Percentiles rank a stretch among this genome's conserved stretches.
Evolutionary conservation across 176 grass and related monocot species (phyloP).

Genomic region (Juncus effusus): DNA sequence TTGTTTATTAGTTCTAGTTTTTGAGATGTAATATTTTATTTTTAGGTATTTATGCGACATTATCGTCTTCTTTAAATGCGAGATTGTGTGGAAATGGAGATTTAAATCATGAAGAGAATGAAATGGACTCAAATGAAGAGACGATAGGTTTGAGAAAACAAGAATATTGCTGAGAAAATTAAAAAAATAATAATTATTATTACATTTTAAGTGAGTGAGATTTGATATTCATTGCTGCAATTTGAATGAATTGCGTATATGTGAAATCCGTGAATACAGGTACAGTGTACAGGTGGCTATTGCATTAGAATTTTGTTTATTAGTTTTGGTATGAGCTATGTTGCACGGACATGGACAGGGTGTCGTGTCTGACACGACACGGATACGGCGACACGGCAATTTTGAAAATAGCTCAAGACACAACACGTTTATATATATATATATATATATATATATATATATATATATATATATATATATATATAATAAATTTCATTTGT

Average conservation of each 20-base stretch:
- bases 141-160: slow-evolving; percentile 51
- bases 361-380: too few species aligned
- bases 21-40: slow-evolving; percentile 3
- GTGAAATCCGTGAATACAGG: not conserved
- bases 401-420: too few species aligned
- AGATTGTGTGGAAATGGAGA: slow-evolving; percentile 66
- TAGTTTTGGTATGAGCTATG: too few species aligned
- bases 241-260: not conserved
- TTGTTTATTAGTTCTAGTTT: slow-evolving; percentile 15
- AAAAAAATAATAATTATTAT: not conserved
- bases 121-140: slow-evolving; percentile 46
- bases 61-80: slow-evolving; percentile 69
- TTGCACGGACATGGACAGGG: too few species aligned
- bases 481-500: too few species aligned
- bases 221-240: not conserved
- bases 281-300: slow-evolving; percentile 10
- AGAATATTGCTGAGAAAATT: slow-evolving; percentile 43
- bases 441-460: too few species aligned
- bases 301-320: slow-evolving; percentile 18
- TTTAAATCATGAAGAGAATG: slow-evolving; percentile 53
- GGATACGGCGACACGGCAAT: too few species aligned
- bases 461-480: too few species aligned
- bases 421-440: too few species aligned
- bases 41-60: slow-evolving; percentile 61
- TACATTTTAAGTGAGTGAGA: not conserved